Evolutionary conservation across 768 basidiomycete genomes (phyloP).

Genomic region (Lyophyllum semitale): DNA sequence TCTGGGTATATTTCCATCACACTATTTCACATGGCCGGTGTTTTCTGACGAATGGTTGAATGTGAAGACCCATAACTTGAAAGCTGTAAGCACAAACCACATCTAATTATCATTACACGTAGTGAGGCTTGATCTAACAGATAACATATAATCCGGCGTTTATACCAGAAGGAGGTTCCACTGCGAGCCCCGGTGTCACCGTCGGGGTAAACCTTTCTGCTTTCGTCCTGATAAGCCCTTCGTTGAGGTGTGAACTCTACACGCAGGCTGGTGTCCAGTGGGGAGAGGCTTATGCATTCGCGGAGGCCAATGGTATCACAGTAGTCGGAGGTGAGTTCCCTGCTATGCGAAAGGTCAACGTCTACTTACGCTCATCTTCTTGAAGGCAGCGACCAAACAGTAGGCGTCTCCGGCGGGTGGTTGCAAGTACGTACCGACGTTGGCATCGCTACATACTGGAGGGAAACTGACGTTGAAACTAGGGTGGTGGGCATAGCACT

Average conservation of each 20-base stretch:
- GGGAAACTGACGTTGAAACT: neutral
- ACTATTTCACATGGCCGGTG: neutral
- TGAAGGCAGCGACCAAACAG: conserved; percentile 37
- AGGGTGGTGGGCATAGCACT: conserved; percentile 46
- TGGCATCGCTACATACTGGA: neutral
- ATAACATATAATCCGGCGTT: conserved; percentile 36
- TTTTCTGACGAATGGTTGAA: neutral
- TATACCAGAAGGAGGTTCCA: conserved; percentile 35
- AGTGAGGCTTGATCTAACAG: conserved; percentile 19
- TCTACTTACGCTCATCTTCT: neutral
- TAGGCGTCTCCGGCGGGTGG: conserved; percentile 46
- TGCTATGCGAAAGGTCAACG: neutral
- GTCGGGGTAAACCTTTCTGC: conserved; percentile 31
- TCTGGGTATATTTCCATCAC: conserved; percentile 37
- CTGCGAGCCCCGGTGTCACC: conserved; percentile 31
- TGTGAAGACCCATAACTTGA: conserved; percentile 41
- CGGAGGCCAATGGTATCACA: conserved; percentile 43
- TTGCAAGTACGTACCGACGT: conserved; percentile 23
- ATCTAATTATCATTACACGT: neutral
- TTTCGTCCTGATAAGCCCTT: neutral
- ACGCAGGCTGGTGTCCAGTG: conserved; percentile 47
- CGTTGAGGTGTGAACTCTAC: neutral
- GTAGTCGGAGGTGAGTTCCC: conserved; percentile 39
- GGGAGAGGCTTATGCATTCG: conserved; percentile 44
- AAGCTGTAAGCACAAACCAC: conserved; percentile 28